Conservation (phyloP, 345 rosid species). For the Reutealis trisperma region DNA sequence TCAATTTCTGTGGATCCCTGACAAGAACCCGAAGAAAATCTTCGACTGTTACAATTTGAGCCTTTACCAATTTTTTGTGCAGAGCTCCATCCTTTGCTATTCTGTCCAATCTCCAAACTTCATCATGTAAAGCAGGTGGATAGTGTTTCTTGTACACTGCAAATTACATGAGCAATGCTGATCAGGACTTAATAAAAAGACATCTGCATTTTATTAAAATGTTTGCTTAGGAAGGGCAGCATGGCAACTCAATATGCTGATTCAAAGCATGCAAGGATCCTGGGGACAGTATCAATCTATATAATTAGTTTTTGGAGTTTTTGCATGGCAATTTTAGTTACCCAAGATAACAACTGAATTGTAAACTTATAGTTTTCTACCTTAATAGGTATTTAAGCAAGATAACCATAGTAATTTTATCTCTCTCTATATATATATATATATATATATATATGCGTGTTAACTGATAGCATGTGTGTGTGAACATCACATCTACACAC, state of each 20-base stretch:
- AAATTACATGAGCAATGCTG: conserved; percentile 18
- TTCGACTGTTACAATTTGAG: conserved; percentile 68
- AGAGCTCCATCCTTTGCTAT: conserved; percentile 96
- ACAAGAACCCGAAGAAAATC: conserved; percentile 82
- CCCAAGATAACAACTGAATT: background rate
- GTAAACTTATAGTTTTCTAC: background rate
- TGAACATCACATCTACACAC: too few relatives aligned
- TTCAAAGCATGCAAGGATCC: background rate
- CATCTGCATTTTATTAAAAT: conserved; percentile 1
- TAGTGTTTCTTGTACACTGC: conserved; percentile 95
- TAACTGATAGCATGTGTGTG: background rate
- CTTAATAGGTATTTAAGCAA: background rate
- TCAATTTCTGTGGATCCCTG: conserved; percentile 67
- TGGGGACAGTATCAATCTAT: background rate
- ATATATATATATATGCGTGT: too few relatives aligned
- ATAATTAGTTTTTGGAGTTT: background rate
- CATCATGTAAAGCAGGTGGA: conserved; percentile 89
- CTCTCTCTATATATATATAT: too few relatives aligned
- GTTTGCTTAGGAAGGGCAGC: background rate
- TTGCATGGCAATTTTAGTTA: background rate
- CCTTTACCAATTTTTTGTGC: conserved; percentile 72
- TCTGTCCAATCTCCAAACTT: conserved; percentile 95
- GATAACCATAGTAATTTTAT: too few relatives aligned
- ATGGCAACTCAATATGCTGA: background rate
- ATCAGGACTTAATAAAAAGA: background rate